phyloP scores from a whole-genome alignment of 352 stramenopile species.

The Thalassiosira pacifica region DNA sequence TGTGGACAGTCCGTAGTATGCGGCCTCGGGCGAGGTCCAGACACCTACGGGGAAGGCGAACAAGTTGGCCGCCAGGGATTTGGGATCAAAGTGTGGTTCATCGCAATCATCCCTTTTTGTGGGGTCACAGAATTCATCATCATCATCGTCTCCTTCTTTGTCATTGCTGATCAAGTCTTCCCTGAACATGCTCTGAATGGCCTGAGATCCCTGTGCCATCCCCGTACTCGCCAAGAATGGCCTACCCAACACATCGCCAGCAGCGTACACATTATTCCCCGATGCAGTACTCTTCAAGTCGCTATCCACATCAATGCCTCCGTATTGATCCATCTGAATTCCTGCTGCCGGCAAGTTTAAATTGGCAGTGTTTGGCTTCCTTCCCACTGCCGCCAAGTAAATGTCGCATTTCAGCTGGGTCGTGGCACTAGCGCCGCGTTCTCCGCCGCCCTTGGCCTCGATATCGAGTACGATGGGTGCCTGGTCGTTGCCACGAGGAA shows the following conservation, averaged over 20 bases:
- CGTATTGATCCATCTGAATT: conserved; percentile 76
- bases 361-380: conserved; percentile 78
- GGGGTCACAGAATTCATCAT: too few species aligned
- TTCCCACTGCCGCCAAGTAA: conserved; percentile 80
- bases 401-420: conserved; percentile 73
- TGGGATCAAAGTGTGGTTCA: conserved; percentile 75
- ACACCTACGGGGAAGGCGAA: conserved; percentile 84
- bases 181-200: conserved; percentile 72
- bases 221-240: conserved; percentile 82
- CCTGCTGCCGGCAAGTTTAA: conserved; percentile 73
- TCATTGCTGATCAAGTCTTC: background rate
- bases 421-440: conserved; percentile 18
- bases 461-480: conserved; percentile 72
- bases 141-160: background rate
- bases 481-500: conserved; percentile 56
- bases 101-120: too few species aligned
- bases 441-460: conserved; percentile 65
- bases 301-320: conserved; percentile 77
- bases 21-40: conserved; percentile 79
- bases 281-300: conserved; percentile 60
- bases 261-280: conserved; percentile 78
- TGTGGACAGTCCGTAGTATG: conserved; percentile 75
- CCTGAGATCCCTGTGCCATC: conserved; percentile 72
- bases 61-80: conserved; percentile 75
- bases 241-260: conserved; percentile 79